Evolutionary conservation across 2,329 filamentous ascomycete genomes (phyloP).

Genomic region (Fusarium coicis): DNA sequence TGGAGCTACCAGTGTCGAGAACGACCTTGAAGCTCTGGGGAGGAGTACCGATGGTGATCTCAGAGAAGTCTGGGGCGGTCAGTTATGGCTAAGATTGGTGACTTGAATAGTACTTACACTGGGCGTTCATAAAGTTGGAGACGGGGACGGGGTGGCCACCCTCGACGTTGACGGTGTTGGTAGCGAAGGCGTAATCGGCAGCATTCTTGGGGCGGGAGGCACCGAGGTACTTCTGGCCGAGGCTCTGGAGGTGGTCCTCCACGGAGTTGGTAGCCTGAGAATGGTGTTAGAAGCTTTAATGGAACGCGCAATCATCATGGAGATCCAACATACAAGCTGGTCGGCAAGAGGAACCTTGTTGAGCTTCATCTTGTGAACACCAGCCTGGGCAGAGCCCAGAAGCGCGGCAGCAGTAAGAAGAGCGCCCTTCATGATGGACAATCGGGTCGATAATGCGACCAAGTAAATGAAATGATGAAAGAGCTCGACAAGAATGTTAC

Average conservation of each 20-base stretch:
- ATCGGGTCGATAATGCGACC: constrained; percentile 31
- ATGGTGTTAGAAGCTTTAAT: constrained; percentile 21
- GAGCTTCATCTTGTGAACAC: constrained; percentile 95
- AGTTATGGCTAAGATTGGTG: constrained; percentile 2
- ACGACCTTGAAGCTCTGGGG: constrained; percentile 98
- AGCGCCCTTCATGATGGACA: constrained; percentile 83
- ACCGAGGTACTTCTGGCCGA: constrained; percentile 98
- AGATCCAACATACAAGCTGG: constrained; percentile 78
- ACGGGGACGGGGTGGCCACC: constrained; percentile 85
- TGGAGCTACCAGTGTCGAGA: constrained; percentile 97
- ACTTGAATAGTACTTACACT: constrained; percentile 73
- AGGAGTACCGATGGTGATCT: constrained; percentile 91
- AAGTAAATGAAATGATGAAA: not conserved
- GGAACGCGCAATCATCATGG: not conserved
- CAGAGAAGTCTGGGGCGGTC: constrained; percentile 82
- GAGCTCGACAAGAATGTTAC: constrained; percentile 17
- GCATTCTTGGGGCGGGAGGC: constrained; percentile 70
- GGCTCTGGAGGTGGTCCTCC: constrained; percentile 80
- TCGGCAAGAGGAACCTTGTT: constrained; percentile 94
- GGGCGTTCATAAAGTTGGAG: constrained; percentile 97
- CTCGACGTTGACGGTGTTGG: constrained; percentile 73
- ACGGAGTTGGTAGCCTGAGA: constrained; percentile 80
- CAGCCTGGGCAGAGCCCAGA: constrained; percentile 84
- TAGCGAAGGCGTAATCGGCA: constrained; percentile 82
- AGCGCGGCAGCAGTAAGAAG: constrained; percentile 82